Percentiles rank a stretch among this genome's conserved stretches.
Conservation (phyloP, 1,284 basidiomycete genomes). For the Phlebopus sp. region DNA sequence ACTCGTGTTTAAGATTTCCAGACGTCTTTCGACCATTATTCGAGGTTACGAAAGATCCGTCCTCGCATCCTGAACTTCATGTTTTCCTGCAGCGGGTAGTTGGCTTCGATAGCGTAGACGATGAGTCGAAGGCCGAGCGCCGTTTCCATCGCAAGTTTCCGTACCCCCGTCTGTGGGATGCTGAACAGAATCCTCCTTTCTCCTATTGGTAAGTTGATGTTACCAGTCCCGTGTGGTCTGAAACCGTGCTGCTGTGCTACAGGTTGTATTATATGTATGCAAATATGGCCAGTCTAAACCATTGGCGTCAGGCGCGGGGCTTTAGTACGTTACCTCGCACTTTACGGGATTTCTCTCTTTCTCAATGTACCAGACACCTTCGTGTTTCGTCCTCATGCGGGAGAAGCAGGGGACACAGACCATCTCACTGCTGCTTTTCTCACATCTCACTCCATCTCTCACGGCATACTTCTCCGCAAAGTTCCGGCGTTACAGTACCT, state of each 20-base stretch:
- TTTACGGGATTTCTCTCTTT: background rate
- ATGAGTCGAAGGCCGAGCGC: conserved; percentile 93
- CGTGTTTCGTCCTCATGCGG: conserved; percentile 94
- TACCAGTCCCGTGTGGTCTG: background rate
- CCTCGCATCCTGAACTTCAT: conserved; percentile 90
- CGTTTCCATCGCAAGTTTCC: conserved; percentile 96
- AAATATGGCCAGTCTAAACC: conserved; percentile 93
- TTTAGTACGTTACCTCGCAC: conserved; percentile 71
- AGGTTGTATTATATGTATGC: conserved; percentile 99
- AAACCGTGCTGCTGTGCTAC: background rate
- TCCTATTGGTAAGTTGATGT: conserved; percentile 77
- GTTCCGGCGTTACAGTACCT: conserved; percentile 93
- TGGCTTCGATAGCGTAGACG: conserved; percentile 97
- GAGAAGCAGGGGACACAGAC: conserved; percentile 98
- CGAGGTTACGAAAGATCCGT: conserved; percentile 93
- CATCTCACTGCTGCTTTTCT: conserved; percentile 96
- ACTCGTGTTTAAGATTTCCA: conserved; percentile 33
- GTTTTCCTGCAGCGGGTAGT: conserved; percentile 94
- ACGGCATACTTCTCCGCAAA: conserved; percentile 96
- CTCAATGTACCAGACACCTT: conserved; percentile 73
- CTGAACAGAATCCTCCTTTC: conserved; percentile 88
- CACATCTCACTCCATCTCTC: conserved; percentile 96
- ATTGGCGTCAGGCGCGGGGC: conserved; percentile 84
- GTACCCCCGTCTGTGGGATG: conserved; percentile 89
- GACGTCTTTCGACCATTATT: conserved; percentile 94